phyloP scores from a whole-genome alignment of 257 asterid genomes.

The Thymus mandschuricus region DNA sequence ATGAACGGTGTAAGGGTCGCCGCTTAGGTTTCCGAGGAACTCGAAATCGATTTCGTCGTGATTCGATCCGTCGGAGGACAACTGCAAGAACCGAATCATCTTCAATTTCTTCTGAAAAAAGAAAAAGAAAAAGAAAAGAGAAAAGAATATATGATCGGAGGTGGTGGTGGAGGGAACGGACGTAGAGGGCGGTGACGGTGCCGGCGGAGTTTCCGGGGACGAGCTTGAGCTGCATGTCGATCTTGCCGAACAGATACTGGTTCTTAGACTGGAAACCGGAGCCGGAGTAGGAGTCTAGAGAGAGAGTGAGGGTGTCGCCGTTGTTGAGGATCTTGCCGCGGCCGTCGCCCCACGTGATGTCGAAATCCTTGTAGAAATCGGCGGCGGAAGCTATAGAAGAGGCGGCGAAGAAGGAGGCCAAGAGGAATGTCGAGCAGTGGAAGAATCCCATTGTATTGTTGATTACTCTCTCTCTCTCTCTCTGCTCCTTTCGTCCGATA shows the following conservation, averaged over 20 bases:
- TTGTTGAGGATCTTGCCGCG: constrained; percentile 49
- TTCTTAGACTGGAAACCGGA: constrained; percentile 57
- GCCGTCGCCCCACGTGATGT: constrained; percentile 53
- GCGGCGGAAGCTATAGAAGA: constrained; percentile 24
- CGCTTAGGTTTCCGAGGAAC: constrained; percentile 36
- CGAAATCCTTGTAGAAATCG: constrained; percentile 49
- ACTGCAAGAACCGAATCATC: neutral
- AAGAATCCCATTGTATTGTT: constrained; percentile 34
- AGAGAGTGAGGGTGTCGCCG: constrained; percentile 50
- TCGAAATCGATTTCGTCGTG: constrained; percentile 51
- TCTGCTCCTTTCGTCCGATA: fast-evolving
- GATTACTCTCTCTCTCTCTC: neutral
- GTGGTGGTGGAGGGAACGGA: constrained; percentile 4
- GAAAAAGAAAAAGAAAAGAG: too few species aligned
- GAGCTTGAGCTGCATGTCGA: constrained; percentile 47
- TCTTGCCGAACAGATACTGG: constrained; percentile 45
- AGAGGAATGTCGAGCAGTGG: constrained; percentile 1
- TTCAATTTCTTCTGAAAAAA: too few species aligned
- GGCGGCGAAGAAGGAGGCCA: constrained; percentile 1
- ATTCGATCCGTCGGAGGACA: constrained; percentile 34
- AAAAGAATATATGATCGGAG: too few species aligned
- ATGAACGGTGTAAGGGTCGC: constrained; percentile 52
- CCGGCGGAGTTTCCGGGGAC: constrained; percentile 68
- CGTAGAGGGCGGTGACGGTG: constrained; percentile 62
- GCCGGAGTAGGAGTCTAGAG: constrained; percentile 52